Conservation (phyloP, 768 basidiomycete genomes). For the Lenzites betulinus region DNA sequence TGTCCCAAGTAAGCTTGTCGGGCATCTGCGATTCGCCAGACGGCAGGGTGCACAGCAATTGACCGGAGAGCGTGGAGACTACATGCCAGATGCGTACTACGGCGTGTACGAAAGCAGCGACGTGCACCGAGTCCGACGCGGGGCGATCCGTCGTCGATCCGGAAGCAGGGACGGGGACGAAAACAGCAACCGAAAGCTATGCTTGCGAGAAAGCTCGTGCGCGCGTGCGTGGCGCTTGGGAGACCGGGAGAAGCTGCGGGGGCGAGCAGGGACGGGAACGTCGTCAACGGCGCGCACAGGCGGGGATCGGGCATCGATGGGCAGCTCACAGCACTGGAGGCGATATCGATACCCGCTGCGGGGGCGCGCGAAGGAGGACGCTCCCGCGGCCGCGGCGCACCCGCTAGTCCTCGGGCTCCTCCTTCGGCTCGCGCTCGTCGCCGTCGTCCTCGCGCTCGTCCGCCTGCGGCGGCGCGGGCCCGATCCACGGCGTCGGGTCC, state of each 20-base stretch:
- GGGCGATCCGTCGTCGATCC: conserved; percentile 8
- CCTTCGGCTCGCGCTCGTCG: too few relatives aligned
- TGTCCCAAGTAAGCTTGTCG: not conserved
- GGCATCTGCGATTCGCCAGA: conserved; percentile 9
- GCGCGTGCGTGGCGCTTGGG: not conserved
- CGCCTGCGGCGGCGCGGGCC: not conserved
- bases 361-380: too few relatives aligned
- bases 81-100: conserved; percentile 20
- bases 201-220: not conserved
- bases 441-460: not conserved
- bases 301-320: not conserved
- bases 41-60: conserved; percentile 9
- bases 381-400: too few relatives aligned
- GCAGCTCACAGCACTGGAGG: not conserved
- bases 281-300: not conserved
- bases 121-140: not conserved
- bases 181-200: conserved; percentile 16
- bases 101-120: not conserved
- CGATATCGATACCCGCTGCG: too few relatives aligned
- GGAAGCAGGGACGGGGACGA: conserved; percentile 2
- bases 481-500: conserved; percentile 20
- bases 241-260: conserved; percentile 7
- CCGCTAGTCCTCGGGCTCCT: too few relatives aligned
- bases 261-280: not conserved
- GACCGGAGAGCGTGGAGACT: conserved; percentile 7